Percentiles rank a stretch among this genome's conserved stretches.
Evolutionary conservation across 2,329 filamentous ascomycete species (phyloP).

Genomic region (Hypomyces rosellus): DNA sequence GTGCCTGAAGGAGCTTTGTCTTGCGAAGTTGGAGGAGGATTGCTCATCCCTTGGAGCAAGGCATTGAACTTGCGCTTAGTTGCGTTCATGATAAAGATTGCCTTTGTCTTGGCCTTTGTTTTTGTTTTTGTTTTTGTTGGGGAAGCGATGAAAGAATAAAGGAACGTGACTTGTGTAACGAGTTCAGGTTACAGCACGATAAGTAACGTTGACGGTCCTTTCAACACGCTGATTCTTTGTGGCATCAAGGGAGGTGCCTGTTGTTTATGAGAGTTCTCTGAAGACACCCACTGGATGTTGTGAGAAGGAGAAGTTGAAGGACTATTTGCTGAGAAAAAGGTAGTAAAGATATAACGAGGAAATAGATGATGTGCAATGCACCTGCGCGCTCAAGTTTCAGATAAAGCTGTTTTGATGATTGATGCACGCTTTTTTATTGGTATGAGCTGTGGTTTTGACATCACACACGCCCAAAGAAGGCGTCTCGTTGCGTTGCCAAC

Average conservation of each 20-base stretch:
- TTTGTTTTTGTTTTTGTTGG: not conserved
- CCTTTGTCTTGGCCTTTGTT: not conserved
- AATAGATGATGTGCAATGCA: too few relatives aligned
- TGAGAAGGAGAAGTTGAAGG: not conserved
- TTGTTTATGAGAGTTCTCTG: too few relatives aligned
- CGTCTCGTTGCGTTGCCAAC: slow-evolving; percentile 2
- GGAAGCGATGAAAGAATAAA: not conserved
- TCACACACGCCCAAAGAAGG: not conserved
- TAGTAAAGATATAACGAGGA: too few relatives aligned
- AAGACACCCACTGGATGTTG: too few relatives aligned
- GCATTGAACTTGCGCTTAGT: slow-evolving; percentile 82
- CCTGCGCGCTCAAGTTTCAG: not conserved
- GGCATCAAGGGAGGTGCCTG: too few relatives aligned
- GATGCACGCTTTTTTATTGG: not conserved
- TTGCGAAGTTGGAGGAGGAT: slow-evolving; percentile 19
- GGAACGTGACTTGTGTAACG: not conserved
- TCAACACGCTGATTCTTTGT: too few relatives aligned
- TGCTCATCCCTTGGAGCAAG: slow-evolving; percentile 61
- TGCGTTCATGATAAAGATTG: slow-evolving; percentile 51
- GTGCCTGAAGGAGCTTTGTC: slow-evolving; percentile 4
- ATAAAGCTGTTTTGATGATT: not conserved
- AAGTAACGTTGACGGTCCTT: too few relatives aligned
- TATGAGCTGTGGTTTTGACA: not conserved
- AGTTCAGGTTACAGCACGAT: not conserved
- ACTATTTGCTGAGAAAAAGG: not conserved